phyloP scores from a whole-genome alignment of 192 early-diverging fungal species.

The Umbelopsis ramanniana region DNA sequence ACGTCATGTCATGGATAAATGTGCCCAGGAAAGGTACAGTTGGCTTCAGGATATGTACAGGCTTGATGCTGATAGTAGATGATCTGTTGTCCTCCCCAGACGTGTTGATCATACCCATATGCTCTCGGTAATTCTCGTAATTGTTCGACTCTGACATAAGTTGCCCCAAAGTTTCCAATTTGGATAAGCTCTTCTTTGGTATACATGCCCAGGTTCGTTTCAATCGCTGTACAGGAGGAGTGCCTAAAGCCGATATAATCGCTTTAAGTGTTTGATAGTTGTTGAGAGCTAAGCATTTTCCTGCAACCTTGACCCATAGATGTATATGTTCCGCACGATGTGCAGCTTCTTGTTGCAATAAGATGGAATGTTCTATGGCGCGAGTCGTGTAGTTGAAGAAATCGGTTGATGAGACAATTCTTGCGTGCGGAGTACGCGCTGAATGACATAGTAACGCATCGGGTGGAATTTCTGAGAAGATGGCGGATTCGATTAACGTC shows the following conservation, averaged over 20 bases:
- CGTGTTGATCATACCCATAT: slow-evolving; percentile 39
- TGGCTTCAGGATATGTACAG: slow-evolving; percentile 48
- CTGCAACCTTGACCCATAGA: slow-evolving; percentile 74
- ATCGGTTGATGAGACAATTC: slow-evolving; percentile 68
- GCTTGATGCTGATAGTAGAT: slow-evolving; percentile 18
- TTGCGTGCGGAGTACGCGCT: slow-evolving; percentile 59
- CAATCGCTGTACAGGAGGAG: slow-evolving; percentile 70
- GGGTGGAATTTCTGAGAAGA: slow-evolving; percentile 68
- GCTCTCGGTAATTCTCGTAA: slow-evolving; percentile 72
- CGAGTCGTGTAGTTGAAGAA: slow-evolving; percentile 85
- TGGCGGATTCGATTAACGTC: slow-evolving; percentile 68
- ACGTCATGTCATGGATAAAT: slow-evolving; percentile 80
- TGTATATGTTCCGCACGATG: slow-evolving; percentile 63
- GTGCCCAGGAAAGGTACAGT: slow-evolving; percentile 77
- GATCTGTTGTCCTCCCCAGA: neutral
- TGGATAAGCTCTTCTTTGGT: slow-evolving; percentile 63
- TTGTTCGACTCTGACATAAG: slow-evolving; percentile 74
- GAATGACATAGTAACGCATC: slow-evolving; percentile 63
- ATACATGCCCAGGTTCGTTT: slow-evolving; percentile 76
- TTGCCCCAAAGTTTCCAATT: slow-evolving; percentile 53
- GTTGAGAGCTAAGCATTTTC: slow-evolving; percentile 55
- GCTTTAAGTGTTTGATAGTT: slow-evolving; percentile 79
- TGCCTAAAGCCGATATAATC: slow-evolving; percentile 66
- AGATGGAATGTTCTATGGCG: slow-evolving; percentile 71
- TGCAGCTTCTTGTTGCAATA: slow-evolving; percentile 60